Conservation (phyloP, 2,329 filamentous ascomycete species). For the Aspergillus phoenicis region DNA sequence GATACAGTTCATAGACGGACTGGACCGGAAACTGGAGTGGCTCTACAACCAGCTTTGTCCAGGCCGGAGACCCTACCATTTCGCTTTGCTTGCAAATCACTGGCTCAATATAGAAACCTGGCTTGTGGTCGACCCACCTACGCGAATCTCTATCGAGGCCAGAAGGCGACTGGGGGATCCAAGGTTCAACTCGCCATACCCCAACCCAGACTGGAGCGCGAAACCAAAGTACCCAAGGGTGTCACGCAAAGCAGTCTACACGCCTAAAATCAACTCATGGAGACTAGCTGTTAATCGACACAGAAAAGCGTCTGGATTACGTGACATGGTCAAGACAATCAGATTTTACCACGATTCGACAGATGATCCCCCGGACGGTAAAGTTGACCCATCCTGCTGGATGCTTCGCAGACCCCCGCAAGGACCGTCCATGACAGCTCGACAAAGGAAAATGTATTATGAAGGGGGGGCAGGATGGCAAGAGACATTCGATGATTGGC, state of each 20-base stretch:
- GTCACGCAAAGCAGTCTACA: slow-evolving; percentile 24
- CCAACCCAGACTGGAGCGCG: slow-evolving; percentile 19
- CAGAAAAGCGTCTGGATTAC: slow-evolving; percentile 34
- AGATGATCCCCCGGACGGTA: slow-evolving; percentile 42
- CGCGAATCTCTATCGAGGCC: slow-evolving; percentile 34
- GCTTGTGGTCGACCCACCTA: slow-evolving; percentile 44
- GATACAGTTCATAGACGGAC: slow-evolving; percentile 35
- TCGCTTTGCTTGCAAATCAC: slow-evolving; percentile 44
- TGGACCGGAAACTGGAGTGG: slow-evolving; percentile 44
- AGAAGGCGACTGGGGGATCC: slow-evolving; percentile 41
- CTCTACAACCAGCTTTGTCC: slow-evolving; percentile 41
- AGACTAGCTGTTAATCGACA: slow-evolving; percentile 40
- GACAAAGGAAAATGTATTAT: slow-evolving; percentile 42
- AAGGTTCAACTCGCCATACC: slow-evolving; percentile 36
- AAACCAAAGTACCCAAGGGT: slow-evolving; percentile 32
- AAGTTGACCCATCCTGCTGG: slow-evolving; percentile 46
- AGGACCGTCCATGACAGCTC: slow-evolving; percentile 38
- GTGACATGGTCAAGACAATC: slow-evolving; percentile 31
- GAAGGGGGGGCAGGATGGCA: slow-evolving; percentile 45
- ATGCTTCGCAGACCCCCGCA: slow-evolving; percentile 45
- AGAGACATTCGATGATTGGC: slow-evolving; percentile 45
- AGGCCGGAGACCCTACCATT: slow-evolving; percentile 44
- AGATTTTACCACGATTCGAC: slow-evolving; percentile 40
- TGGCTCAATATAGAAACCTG: slow-evolving; percentile 47
- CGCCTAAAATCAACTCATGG: slow-evolving; percentile 43